Evolutionary conservation across 2,329 filamentous ascomycete genomes (phyloP), one percentile per base, ranked within the genome.

Genomic region (Amauroascus verrucosus): DNA sequence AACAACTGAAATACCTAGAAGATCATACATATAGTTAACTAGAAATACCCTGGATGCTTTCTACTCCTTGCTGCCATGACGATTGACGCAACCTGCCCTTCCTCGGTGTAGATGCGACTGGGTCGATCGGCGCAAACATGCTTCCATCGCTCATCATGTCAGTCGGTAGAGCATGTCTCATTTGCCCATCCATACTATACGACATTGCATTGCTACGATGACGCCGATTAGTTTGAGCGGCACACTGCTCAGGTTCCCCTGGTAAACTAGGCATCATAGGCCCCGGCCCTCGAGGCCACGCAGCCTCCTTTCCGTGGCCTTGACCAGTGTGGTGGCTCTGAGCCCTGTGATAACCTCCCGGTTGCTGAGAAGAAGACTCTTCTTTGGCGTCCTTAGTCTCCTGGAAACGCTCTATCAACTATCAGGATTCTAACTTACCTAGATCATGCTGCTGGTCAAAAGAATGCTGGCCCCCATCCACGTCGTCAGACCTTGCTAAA

Each of bases 41-140:
- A 48, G 48, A 44, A 32, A 51, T 6, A 43, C 16, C 26, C 28
- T 33, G 37, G 24, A 51, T 51, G 20, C 38, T 24, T 4, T 44
- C 48, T 5, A 51, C n/a, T 4, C 26, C 37, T 13, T 44, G 38
- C 38, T 51, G 22, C 33, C 47, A 49, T n/a, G 28, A 33, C 35
- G 28, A 44, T 8, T 44, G 47, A 49, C 47, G 33, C 47, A 40
- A 30, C 20, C 28, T 2, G 2, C 26, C 22, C 38, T 51, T 44
- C 38, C 18, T 22, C n/a, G 35, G 4, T 22, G 48, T 20, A 30
- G 48, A 50, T 33, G 48, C 16, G 1, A 43, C 48, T 4, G 47
- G 47, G 16, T 50, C 20, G 18, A 50, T 43, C 7, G 48, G 16
- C 8, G 37, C 37, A 16, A 44, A 32, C 48, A 51, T 44, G n/a